Base-by-base conservation (phyloP, 2,329 filamentous ascomycete species). In the Neofusicoccum ribis region DNA sequence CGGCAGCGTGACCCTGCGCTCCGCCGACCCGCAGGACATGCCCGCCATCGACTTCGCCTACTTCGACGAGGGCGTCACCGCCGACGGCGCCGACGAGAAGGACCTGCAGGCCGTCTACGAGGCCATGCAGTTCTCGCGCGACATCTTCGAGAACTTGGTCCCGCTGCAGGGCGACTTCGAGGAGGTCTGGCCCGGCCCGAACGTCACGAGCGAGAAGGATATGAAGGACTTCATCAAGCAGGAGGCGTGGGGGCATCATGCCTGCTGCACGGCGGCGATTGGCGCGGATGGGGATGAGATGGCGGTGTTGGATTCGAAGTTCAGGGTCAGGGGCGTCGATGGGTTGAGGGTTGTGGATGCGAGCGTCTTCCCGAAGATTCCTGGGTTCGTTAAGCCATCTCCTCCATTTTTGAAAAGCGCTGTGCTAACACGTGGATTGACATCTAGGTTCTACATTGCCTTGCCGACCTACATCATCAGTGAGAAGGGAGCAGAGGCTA, bases 271-370 rank as follows among this genome's bases (percentile, higher is more conserved):
- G 0, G 83, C 80, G 44, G 79, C 83, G 0, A 88, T 88, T 68
- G 86, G 87, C 0, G 76, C 77, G 0, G 81, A 83, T 36, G 78
- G 77, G 6, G 85, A 89, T 69, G 74, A 79, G 2, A 82, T 81
- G 70, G 85, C 84, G 8, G 85, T 87, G 3, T 72, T 89, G 61
- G 84, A 89, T 70, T 79, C 79, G 0, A 76, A 84, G 58, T 88
- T 89, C 71, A 78, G 81, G 7, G 87, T 90, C 0, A 77, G 83
- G 11, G 85, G 85, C 0, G 82, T 87, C 0, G 73, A 79, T 0
- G 82, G 83, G 0, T 71, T 89, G 56, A 77, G 87, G 36, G 87
- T 89, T 2, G 87, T 89, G 0, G 87, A 89, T 76, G 87, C 86
- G 0, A 84, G 80, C 37, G 80, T 85, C 1, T 89, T 85, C 65